Evolutionary conservation across 164 flowering plant genomes (phyloP), one percentile per base, ranked within the genome.

Genomic region (Platanus orientalis): DNA sequence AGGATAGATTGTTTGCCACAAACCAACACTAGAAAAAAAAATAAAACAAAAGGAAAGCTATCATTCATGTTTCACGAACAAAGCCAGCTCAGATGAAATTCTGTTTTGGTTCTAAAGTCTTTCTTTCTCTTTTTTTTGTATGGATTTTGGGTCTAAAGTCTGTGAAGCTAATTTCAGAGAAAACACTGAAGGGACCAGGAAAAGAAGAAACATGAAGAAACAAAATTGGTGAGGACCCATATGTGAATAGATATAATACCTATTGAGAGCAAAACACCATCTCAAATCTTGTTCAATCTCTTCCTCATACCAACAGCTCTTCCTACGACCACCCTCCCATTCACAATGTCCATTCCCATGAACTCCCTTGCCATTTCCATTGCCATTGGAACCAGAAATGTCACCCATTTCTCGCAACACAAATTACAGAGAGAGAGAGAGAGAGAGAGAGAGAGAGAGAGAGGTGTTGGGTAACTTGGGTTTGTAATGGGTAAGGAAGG

Each of bases 281-380:
- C 86, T 82, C 58, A 92, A 67, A 64, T 89, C 78, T 26, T 83
- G 86, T 65, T 92, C 96, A 71, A 92, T 89, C 74, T 87, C 96
- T 75, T 92, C 96, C 69, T 92, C 98, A 73, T 89, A 92, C 98
- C 98, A 92, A 65, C 96, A 91, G 62, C 93, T 83, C 81, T 81
- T 91, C 68, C 97, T 84, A 42, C 80, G 81, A 17, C 73, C 83
- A 61, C 6, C 49, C 5, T 63, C 76, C 5, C 67, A 74, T 19
- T 34, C 78, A 25, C 71, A 42, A 57, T 65, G 72, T 13, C 66
- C 64, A 61, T 72, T 76, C 17, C 78, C 84, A 68, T 79, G 69
- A 34, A 65, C 72, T 54, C 73, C 80, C 67, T 75, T 77, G 4
- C 74, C 74, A 69, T 77, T 74, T 51, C 54, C 64, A 63, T 52